These are phyloP conservation scores for Lipomyces starkeyi DNA, from an alignment of 805 yeast genomes.

Conservation along the genomic window DNA sequence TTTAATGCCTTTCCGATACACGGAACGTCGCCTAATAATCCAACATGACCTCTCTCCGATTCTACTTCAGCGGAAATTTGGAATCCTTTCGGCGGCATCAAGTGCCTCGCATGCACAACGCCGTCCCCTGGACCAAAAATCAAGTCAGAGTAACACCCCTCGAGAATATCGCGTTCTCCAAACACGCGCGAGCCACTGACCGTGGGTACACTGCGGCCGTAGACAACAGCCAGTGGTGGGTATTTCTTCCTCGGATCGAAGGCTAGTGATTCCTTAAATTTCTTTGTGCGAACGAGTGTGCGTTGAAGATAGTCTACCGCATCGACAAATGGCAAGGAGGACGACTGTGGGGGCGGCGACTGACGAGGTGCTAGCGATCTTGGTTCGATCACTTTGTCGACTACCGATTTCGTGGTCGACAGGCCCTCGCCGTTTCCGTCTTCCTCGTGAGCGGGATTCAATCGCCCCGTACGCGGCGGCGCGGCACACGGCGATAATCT, in stretches of 20 bases:
- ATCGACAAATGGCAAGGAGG: conserved; percentile 48
- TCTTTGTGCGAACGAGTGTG: conserved; percentile 64
- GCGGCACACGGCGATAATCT: conserved; percentile 74
- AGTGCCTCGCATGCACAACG: conserved; percentile 81
- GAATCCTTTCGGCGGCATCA: conserved; percentile 83
- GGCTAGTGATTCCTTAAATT: conserved; percentile 62
- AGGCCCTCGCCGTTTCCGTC: neutral
- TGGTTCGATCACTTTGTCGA: neutral
- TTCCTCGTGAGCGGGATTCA: neutral
- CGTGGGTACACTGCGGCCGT: conserved; percentile 83
- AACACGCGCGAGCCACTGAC: conserved; percentile 78
- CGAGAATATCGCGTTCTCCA: conserved; percentile 63
- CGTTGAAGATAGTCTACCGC: conserved; percentile 68
- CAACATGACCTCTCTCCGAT: conserved; percentile 76
- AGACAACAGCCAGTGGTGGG: conserved; percentile 85
- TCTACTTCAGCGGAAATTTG: conserved; percentile 70
- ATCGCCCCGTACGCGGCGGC: conserved; percentile 47
- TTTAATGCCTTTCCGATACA: conserved; percentile 74
- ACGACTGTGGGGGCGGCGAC: neutral
- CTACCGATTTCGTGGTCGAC: neutral
- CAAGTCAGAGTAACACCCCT: conserved; percentile 77
- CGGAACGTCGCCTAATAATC: conserved; percentile 73
- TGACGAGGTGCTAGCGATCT: conserved; percentile 3
- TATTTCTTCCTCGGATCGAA: conserved; percentile 56
- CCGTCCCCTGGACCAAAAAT: conserved; percentile 94